Percentiles rank a stretch among this genome's conserved stretches.
Evolutionary conservation across 2,329 filamentous ascomycete genomes (phyloP).

Genomic region (Fonsecaea multimorphosa): DNA sequence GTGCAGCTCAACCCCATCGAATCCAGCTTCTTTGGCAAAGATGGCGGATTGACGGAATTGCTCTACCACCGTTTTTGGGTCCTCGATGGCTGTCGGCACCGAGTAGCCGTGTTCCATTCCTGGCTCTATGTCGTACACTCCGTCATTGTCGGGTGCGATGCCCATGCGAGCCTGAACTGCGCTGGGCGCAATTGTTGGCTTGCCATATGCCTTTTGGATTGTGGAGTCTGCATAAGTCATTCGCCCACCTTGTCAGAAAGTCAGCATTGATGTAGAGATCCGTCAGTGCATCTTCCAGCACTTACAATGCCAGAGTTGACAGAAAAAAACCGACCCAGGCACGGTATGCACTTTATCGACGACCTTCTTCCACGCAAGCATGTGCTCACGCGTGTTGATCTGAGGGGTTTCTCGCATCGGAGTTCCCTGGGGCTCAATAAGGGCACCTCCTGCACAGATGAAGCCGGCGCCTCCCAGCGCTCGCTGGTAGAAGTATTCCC

Average conservation of each 20-base stretch:
- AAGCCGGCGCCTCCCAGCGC: constrained; percentile 14
- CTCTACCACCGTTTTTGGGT: constrained; percentile 11
- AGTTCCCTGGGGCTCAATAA: constrained; percentile 15
- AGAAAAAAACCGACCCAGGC: constrained; percentile 14
- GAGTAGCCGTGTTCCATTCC: constrained; percentile 10
- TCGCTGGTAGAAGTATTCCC: constrained; percentile 15
- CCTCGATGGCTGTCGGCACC: constrained; percentile 5
- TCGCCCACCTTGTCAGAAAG: constrained; percentile 1
- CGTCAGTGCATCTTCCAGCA: no score
- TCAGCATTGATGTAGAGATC: background rate
- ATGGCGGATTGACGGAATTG: constrained; percentile 44
- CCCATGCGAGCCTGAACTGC: constrained; percentile 16
- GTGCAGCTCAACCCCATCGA: constrained; percentile 62
- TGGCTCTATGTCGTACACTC: constrained; percentile 12
- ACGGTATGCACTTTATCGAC: constrained; percentile 16
- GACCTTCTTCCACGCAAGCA: constrained; percentile 13
- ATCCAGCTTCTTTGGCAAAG: constrained; percentile 62
- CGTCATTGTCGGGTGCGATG: constrained; percentile 12
- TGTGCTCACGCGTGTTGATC: constrained; percentile 14
- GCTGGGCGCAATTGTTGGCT: constrained; percentile 13
- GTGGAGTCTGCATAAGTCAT: constrained; percentile 17
- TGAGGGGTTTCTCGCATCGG: constrained; percentile 15
- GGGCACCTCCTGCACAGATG: constrained; percentile 8
- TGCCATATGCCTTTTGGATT: constrained; percentile 8
- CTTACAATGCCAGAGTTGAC: constrained; percentile 20